These are phyloP conservation scores for Colletotrichum simmondsii DNA, from an alignment of 2,329 filamentous ascomycete species.

Conservation along the genomic window DNA sequence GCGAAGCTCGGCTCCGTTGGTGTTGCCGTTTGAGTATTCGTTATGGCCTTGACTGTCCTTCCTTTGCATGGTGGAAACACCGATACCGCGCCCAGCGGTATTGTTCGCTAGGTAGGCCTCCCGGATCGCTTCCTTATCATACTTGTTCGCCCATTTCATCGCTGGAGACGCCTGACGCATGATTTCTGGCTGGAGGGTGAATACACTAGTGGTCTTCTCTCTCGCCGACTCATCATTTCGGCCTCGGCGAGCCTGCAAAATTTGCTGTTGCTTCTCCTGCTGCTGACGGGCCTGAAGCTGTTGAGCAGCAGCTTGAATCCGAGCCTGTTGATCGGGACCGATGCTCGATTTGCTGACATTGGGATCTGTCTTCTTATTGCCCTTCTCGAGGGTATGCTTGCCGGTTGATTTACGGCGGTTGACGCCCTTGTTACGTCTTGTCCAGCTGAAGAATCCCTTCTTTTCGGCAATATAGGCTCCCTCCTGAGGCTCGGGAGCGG, in stretches of 20 bases:
- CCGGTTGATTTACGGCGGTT: constrained; percentile 77
- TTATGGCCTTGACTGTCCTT: constrained; percentile 46
- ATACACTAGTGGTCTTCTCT: constrained; percentile 87
- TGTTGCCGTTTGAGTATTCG: constrained; percentile 44
- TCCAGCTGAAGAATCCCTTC: constrained; percentile 93
- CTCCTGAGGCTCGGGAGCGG: constrained; percentile 83
- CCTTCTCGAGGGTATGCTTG: constrained; percentile 66
- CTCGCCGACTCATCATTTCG: constrained; percentile 68
- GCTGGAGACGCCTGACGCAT: constrained; percentile 89
- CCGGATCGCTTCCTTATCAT: constrained; percentile 88
- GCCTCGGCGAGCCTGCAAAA: constrained; percentile 56
- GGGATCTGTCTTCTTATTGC: constrained; percentile 54
- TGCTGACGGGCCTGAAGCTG: constrained; percentile 81
- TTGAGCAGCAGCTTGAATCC: constrained; percentile 90
- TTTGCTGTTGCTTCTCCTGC: constrained; percentile 55
- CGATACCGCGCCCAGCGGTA: constrained; percentile 75
- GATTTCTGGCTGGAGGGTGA: constrained; percentile 87
- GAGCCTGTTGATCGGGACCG: constrained; percentile 90
- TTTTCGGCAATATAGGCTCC: constrained; percentile 95
- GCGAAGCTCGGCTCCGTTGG: constrained; percentile 44
- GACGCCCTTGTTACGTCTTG: constrained; percentile 71
- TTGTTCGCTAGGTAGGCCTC: constrained; percentile 85
- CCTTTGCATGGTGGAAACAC: constrained; percentile 56
- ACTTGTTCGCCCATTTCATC: constrained; percentile 96
- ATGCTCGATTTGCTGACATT: constrained; percentile 82